These are phyloP conservation scores for Haplographium delicatum DNA, from an alignment of 495 filamentous ascomycete species.

Conservation along the genomic window DNA sequence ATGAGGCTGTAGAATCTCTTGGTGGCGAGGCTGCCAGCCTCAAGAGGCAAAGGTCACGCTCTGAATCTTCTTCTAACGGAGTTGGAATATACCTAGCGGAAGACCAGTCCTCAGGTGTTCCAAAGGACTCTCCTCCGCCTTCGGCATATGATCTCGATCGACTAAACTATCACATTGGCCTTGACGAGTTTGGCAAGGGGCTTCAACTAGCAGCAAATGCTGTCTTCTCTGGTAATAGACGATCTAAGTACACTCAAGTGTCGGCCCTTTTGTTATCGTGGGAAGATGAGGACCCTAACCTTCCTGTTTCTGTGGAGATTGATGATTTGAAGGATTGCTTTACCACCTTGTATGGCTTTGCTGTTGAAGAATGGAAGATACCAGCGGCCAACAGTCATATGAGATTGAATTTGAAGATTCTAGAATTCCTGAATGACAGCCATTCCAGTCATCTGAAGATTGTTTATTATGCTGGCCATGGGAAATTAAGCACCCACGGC, in stretches of 20 bases:
- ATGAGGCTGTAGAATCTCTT: too few species aligned
- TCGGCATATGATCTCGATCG: not conserved
- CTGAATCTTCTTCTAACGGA: too few species aligned
- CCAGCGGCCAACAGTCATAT: not conserved
- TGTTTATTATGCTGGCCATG: slow-evolving; percentile 1
- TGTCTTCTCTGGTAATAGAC: not conserved
- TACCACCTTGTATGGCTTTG: not conserved
- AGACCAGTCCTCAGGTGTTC: too few species aligned
- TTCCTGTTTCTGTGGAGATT: not conserved
- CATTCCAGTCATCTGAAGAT: not conserved
- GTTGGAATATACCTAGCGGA: slow-evolving; percentile 81
- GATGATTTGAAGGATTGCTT: not conserved
- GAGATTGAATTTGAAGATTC: not conserved
- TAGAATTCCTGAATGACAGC: not conserved
- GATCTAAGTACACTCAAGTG: not conserved
- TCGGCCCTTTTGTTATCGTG: not conserved
- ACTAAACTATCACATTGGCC: not conserved
- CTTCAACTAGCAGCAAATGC: not conserved
- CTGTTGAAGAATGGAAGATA: not conserved
- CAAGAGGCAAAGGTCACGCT: too few species aligned
- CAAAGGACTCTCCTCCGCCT: too few species aligned
- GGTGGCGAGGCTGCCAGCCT: too few species aligned
- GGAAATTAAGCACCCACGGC: not conserved
- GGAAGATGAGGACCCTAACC: not conserved
- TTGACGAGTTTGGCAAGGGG: not conserved